Percentiles rank a stretch among this genome's conserved stretches.
Evolutionary conservation across 139 green algal species (phyloP).

Genomic region (Gonium pectorale): DNA sequence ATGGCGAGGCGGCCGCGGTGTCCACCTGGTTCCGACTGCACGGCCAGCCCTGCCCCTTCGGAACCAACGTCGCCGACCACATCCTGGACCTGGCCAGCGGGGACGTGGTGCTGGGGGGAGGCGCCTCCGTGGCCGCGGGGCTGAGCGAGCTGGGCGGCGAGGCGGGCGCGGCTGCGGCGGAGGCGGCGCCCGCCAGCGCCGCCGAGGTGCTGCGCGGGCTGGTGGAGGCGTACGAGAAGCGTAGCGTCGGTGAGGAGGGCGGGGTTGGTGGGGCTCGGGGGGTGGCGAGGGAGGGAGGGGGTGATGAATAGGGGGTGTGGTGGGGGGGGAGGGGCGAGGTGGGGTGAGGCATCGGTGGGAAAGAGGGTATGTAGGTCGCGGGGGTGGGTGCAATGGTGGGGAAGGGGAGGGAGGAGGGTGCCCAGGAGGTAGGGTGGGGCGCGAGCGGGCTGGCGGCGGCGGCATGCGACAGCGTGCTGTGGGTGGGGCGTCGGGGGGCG

Average conservation of each 20-base stretch:
- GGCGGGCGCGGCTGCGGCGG: neutral
- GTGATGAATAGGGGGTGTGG: too few relatives aligned
- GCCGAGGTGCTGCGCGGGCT: conserved; percentile 8
- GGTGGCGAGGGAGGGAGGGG: neutral
- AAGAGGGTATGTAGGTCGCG: too few relatives aligned
- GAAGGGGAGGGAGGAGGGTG: too few relatives aligned
- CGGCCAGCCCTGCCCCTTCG: conserved; percentile 74
- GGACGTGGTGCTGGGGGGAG: conserved; percentile 49
- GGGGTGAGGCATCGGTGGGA: too few relatives aligned
- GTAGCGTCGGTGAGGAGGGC: conserved; percentile 8
- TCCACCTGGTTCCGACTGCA: conserved; percentile 82
- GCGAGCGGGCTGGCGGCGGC: too few relatives aligned
- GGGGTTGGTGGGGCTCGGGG: neutral
- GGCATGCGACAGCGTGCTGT: too few relatives aligned
- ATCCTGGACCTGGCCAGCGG: conserved; percentile 86
- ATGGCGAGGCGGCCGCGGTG: conserved; percentile 83
- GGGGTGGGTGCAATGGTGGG: too few relatives aligned
- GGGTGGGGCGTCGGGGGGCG: too few relatives aligned
- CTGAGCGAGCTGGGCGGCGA: neutral
- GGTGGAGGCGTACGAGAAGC: conserved; percentile 35
- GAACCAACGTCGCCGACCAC: conserved; percentile 85
- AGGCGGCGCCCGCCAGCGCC: neutral
- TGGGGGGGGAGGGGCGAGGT: too few relatives aligned
- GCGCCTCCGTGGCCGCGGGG: neutral
- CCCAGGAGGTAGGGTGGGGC: too few relatives aligned